Evolutionary conservation across 768 basidiomycete species (phyloP).

Genomic region (Cantharellus anzutake): DNA sequence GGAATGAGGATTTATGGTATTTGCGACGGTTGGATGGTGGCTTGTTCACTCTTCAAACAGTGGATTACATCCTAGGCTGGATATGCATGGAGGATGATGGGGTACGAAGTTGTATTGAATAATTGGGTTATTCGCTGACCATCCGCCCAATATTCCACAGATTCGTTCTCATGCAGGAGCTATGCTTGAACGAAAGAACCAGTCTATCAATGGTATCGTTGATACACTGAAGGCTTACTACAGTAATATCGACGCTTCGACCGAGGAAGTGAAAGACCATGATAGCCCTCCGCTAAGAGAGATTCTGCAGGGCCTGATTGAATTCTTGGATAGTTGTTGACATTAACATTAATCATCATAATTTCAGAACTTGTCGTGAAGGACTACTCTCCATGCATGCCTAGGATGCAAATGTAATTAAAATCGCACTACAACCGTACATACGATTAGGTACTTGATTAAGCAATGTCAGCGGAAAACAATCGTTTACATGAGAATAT

Average conservation of each 20-base stretch:
- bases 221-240: constrained; percentile 50
- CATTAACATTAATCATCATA: no score
- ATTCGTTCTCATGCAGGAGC: constrained; percentile 54
- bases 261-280: constrained; percentile 16
- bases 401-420: no score
- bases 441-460: no score
- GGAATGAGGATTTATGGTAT: constrained; percentile 64
- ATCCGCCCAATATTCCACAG: constrained; percentile 22
- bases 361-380: no score
- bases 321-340: constrained; percentile 31
- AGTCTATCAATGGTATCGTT: constrained; percentile 51
- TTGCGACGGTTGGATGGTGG: constrained; percentile 76
- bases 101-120: constrained; percentile 27
- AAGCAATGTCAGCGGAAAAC: no score
- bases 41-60: constrained; percentile 70
- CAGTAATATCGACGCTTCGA: constrained; percentile 34
- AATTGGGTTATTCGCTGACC: background rate
- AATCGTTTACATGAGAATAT: no score
- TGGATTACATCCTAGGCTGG: constrained; percentile 93
- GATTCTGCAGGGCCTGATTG: constrained; percentile 49
- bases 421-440: no score
- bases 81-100: constrained; percentile 96
- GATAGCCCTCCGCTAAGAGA: constrained; percentile 38
- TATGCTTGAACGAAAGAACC: constrained; percentile 57
- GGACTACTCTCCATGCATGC: no score